phyloP scores from a whole-genome alignment of 192 early-diverging fungal genomes.

The Rhizophlyctis rosea region DNA sequence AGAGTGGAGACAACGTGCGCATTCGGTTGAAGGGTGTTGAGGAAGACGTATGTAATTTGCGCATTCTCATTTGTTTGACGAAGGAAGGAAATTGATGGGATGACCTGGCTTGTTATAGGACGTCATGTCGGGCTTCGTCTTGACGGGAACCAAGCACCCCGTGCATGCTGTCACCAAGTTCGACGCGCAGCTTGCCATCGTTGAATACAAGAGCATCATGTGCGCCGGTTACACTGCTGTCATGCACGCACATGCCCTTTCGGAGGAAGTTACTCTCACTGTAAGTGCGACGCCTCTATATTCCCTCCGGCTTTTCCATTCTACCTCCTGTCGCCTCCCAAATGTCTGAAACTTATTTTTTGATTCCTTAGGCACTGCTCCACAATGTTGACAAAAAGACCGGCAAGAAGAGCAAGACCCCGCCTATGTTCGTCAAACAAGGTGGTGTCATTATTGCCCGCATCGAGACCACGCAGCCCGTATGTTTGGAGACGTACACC shows the following conservation, averaged over 20 bases:
- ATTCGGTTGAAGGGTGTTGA: slow-evolving; percentile 86
- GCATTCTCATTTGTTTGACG: not conserved
- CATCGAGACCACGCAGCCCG: slow-evolving; percentile 69
- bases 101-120: slow-evolving; percentile 46
- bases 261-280: slow-evolving; percentile 83
- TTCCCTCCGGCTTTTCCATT: no score
- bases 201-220: slow-evolving; percentile 95
- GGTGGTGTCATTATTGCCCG: slow-evolving; percentile 84
- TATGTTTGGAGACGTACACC: slow-evolving; percentile 85
- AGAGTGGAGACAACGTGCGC: slow-evolving; percentile 92
- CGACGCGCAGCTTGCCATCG: slow-evolving; percentile 82
- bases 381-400: slow-evolving; percentile 94
- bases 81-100: not conserved
- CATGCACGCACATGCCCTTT: slow-evolving; percentile 83
- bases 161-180: slow-evolving; percentile 77
- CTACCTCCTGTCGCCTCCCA: slow-evolving; percentile 1
- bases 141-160: slow-evolving; percentile 75
- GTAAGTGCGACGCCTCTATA: slow-evolving; percentile 35
- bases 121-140: slow-evolving; percentile 79
- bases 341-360: slow-evolving; percentile 14
- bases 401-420: slow-evolving; percentile 78
- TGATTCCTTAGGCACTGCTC: slow-evolving; percentile 56
- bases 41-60: slow-evolving; percentile 67
- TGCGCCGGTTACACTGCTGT: slow-evolving; percentile 93
- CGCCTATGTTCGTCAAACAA: slow-evolving; percentile 93